phyloP scores from a whole-genome alignment of 164 flowering plant species.

The Annona squamosa region DNA sequence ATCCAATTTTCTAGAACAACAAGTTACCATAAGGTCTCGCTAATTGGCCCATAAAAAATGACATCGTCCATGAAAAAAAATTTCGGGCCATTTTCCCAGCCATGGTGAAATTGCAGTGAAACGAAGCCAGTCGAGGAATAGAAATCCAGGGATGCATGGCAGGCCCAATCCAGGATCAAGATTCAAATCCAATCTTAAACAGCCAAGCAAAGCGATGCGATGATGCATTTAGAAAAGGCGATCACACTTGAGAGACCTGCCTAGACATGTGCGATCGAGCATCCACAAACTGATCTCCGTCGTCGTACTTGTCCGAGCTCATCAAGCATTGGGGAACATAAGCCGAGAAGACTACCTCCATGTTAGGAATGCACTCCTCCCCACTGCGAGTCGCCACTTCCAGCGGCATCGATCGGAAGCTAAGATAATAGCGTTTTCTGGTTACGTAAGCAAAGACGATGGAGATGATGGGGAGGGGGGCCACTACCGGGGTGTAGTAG shows the following conservation, averaged over 20 bases:
- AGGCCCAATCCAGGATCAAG: not conserved
- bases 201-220: not conserved
- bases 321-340: conserved; percentile 71
- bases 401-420: conserved; percentile 49
- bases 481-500: conserved; percentile 29
- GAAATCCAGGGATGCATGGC: not conserved
- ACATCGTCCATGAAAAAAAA: not conserved
- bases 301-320: conserved; percentile 53
- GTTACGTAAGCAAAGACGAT: conserved; percentile 55
- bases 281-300: conserved; percentile 48
- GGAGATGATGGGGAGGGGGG: conserved; percentile 60
- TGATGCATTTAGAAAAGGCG: not conserved
- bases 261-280: conserved; percentile 23
- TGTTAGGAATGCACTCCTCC: conserved; percentile 46
- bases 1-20: no score
- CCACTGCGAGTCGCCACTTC: conserved; percentile 44
- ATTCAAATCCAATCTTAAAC: not conserved
- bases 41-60: not conserved
- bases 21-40: not conserved
- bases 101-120: not conserved
- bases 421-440: conserved; percentile 46
- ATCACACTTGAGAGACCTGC: conserved; percentile 6
- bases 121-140: not conserved
- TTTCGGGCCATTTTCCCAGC: not conserved
- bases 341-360: conserved; percentile 55